phyloP scores from a whole-genome alignment of 192 early-diverging fungal genomes.

The Backusella liffmaniae region DNA sequence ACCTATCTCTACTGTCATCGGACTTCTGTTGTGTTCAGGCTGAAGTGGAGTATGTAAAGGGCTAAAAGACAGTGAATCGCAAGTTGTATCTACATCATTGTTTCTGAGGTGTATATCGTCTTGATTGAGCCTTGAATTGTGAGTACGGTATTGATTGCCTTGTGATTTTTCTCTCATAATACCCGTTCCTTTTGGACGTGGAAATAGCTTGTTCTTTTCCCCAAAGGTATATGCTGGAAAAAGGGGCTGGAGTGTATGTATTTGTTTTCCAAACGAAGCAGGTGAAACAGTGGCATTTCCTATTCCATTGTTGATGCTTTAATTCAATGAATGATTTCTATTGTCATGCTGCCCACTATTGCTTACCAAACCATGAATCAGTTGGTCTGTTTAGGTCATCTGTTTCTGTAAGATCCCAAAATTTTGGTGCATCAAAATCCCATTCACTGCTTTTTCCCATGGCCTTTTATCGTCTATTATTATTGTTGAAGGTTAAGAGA shows the following conservation, averaged over 20 bases:
- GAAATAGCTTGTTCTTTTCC: neutral
- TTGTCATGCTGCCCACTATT: neutral
- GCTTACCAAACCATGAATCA: slow-evolving; percentile 12
- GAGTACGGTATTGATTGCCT: neutral
- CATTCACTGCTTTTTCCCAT: neutral
- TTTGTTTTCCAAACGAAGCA: neutral
- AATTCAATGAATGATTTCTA: neutral
- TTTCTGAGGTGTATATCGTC: neutral
- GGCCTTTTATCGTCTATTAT: neutral
- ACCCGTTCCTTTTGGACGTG: neutral
- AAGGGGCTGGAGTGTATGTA: neutral
- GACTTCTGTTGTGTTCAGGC: neutral
- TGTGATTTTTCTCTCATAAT: neutral
- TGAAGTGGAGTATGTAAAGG: neutral
- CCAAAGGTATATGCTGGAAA: neutral
- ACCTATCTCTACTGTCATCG: neutral
- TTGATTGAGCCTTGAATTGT: neutral
- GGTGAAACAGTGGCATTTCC: neutral
- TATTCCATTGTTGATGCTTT: neutral
- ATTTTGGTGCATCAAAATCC: slow-evolving; percentile 12
- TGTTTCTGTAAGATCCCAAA: slow-evolving; percentile 6
- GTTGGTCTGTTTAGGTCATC: neutral
- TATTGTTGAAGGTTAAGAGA: neutral
- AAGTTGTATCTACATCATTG: too few species aligned
- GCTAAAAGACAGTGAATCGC: neutral